Evolutionary conservation across 2,329 filamentous ascomycete species (phyloP).

Genomic region (Hymenoscyphus infarciens): DNA sequence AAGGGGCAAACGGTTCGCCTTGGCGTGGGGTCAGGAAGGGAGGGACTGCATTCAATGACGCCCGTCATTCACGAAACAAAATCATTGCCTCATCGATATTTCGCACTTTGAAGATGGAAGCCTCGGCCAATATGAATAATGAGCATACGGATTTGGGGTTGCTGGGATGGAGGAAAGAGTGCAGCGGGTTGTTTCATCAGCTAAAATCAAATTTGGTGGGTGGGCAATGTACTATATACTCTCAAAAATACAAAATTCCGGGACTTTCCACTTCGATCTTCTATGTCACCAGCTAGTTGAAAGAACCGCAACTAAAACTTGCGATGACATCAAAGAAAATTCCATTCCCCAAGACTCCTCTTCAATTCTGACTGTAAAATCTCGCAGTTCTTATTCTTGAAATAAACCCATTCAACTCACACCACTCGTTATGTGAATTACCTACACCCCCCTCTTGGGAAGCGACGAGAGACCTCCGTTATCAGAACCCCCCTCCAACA

Average conservation of each 20-base stretch:
- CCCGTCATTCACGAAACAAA: background rate
- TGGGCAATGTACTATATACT: background rate
- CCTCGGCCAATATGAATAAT: no score
- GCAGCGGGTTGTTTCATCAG: background rate
- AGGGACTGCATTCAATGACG: background rate
- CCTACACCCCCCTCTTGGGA: background rate
- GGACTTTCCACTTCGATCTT: background rate
- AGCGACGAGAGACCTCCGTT: background rate
- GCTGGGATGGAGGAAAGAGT: background rate
- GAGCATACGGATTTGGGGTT: background rate
- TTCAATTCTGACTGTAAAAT: background rate
- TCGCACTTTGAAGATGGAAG: background rate
- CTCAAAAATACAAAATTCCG: background rate
- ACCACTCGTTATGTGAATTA: background rate
- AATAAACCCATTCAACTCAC: background rate
- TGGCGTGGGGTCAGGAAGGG: background rate
- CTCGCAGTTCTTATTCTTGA: background rate
- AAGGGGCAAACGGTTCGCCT: background rate
- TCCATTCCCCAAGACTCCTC: background rate
- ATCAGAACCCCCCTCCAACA: background rate
- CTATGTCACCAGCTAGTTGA: background rate
- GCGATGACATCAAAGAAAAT: background rate
- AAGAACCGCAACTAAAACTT: background rate
- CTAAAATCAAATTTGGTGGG: background rate
- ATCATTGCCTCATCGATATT: background rate